phyloP scores from a whole-genome alignment of 495 filamentous ascomycete species.

The Pseudevernia furfuracea region DNA sequence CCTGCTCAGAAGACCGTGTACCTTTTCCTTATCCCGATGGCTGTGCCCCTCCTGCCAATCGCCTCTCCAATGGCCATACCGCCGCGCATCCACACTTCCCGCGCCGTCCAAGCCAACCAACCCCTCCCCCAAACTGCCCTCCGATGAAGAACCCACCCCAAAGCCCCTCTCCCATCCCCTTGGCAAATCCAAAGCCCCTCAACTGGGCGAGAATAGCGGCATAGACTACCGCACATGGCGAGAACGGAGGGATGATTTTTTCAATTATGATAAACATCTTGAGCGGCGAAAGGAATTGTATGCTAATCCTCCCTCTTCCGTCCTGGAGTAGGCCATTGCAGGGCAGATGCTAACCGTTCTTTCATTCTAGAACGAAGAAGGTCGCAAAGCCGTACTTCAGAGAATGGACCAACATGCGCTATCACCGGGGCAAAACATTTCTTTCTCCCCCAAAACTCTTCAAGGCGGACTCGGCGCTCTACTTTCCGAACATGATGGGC shows the following conservation, averaged over 20 bases:
- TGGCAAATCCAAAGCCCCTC: conserved; percentile 64
- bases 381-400: conserved; percentile 82
- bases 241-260: conserved; percentile 71
- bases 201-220: conserved; percentile 71
- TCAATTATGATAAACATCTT: conserved; percentile 77
- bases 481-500: conserved; percentile 87
- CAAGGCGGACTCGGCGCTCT: conserved; percentile 65
- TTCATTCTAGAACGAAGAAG: conserved; percentile 37
- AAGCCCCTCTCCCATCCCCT: conserved; percentile 70
- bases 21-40: conserved; percentile 2
- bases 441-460: conserved; percentile 69
- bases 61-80: conserved; percentile 3
- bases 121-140: conserved; percentile 10
- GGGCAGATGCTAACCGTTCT: background rate
- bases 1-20: background rate
- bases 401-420: conserved; percentile 77
- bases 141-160: conserved; percentile 53
- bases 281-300: conserved; percentile 64
- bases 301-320: conserved; percentile 21
- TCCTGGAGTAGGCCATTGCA: too few species aligned
- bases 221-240: conserved; percentile 57
- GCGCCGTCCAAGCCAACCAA: conserved; percentile 1
- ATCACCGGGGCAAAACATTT: conserved; percentile 84
- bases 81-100: conserved; percentile 3
- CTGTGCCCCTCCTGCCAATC: conserved; percentile 19